These are phyloP conservation scores for Aspergillus sojae DNA, from an alignment of 2,329 filamentous ascomycete species.

Conservation along the genomic window DNA sequence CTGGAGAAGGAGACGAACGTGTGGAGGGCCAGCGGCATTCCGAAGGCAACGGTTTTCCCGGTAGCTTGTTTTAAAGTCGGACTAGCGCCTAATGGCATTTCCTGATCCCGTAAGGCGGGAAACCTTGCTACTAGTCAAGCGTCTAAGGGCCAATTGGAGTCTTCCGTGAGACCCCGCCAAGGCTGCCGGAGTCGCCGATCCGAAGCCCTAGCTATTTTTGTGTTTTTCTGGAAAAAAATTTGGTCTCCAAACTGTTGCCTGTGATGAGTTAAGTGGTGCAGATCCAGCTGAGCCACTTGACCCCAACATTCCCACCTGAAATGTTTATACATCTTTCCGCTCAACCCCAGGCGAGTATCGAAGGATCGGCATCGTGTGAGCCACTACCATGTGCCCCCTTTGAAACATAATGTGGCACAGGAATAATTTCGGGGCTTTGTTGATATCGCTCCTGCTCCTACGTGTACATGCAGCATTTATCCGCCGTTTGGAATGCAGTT, in stretches of 20 bases:
- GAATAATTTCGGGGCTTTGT: not conserved
- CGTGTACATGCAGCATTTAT: conserved; percentile 1
- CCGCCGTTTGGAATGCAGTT: not conserved
- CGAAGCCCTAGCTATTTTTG: not conserved
- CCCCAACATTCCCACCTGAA: not conserved
- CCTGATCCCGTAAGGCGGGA: not conserved
- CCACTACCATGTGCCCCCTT: not conserved
- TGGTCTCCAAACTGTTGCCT: not conserved
- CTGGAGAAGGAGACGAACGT: no score
- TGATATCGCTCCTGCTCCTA: not conserved
- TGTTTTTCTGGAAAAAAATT: not conserved
- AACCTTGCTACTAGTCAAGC: not conserved
- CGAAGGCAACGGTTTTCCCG: no score
- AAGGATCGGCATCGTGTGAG: not conserved
- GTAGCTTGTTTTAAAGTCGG: not conserved
- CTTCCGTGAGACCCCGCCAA: no score
- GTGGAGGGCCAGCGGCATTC: no score
- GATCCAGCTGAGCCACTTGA: not conserved
- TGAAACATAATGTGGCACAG: not conserved
- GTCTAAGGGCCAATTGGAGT: not conserved
- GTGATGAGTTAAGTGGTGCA: not conserved
- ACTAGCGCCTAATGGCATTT: not conserved
- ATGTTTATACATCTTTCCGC: not conserved
- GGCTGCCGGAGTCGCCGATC: not conserved
- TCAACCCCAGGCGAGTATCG: no score